These are phyloP conservation scores for Linnemannia hyalina DNA, from an alignment of 192 early-diverging fungal species.

Conservation along the genomic window DNA sequence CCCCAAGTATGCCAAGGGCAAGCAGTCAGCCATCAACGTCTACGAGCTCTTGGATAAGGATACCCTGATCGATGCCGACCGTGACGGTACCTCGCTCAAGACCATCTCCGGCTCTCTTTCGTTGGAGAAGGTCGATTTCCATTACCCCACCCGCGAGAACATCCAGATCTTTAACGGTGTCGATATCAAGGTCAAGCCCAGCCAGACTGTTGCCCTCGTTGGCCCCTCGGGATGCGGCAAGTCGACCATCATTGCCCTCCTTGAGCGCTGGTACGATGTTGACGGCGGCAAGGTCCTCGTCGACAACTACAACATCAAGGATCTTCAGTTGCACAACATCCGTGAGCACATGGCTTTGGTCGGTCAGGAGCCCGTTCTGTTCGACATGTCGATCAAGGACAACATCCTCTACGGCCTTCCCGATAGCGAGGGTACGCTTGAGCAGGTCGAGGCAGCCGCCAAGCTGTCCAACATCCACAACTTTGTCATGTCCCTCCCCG, in stretches of 20 bases:
- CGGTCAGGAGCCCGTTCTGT: conserved; percentile 92
- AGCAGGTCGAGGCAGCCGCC: conserved; percentile 72
- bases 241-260: conserved; percentile 71
- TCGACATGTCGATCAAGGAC: conserved; percentile 88
- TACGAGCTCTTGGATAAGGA: conserved; percentile 79
- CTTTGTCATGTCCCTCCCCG: conserved; percentile 65
- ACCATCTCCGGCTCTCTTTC: conserved; percentile 52
- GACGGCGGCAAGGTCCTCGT: conserved; percentile 69
- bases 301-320: conserved; percentile 69
- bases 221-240: conserved; percentile 92
- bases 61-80: conserved; percentile 74
- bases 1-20: conserved; percentile 84
- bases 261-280: conserved; percentile 88
- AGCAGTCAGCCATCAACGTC: conserved; percentile 80
- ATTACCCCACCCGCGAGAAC: conserved; percentile 75
- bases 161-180: conserved; percentile 73
- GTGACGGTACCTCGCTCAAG: conserved; percentile 49
- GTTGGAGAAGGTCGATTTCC: conserved; percentile 64
- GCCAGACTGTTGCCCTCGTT: conserved; percentile 87
- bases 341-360: conserved; percentile 88
- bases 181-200: conserved; percentile 61
- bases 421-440: conserved; percentile 55
- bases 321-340: conserved; percentile 77
- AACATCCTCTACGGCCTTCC: conserved; percentile 87
- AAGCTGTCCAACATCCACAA: conserved; percentile 72